Evolutionary conservation across 805 yeast genomes (phyloP).

Genomic region (Clavispora santaluciae): DNA sequence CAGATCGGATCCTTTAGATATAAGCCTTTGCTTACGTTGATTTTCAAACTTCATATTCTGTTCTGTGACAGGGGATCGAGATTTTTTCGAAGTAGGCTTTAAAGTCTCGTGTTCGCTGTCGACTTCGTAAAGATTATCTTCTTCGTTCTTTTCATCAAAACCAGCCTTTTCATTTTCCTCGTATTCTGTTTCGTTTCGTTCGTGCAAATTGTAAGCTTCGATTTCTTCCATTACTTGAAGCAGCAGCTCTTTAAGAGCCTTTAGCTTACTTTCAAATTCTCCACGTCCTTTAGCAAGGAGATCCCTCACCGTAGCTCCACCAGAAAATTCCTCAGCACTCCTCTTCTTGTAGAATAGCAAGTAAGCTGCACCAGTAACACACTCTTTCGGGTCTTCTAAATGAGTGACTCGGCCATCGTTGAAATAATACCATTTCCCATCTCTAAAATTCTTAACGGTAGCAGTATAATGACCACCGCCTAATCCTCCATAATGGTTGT

Average conservation of each 20-base stretch:
- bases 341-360: conserved; percentile 74
- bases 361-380: conserved; percentile 78
- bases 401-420: conserved; percentile 76
- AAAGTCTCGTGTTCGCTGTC: conserved; percentile 4
- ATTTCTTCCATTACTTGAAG: conserved; percentile 7
- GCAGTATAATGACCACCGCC: conserved; percentile 99
- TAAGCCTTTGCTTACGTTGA: conserved; percentile 16
- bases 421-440: conserved; percentile 80
- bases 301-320: conserved; percentile 16
- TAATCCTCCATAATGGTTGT: conserved; percentile 91
- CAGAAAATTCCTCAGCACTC: conserved; percentile 20
- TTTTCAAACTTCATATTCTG: conserved; percentile 12
- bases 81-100: conserved; percentile 7
- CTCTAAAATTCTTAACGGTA: conserved; percentile 72
- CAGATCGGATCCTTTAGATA: conserved; percentile 15
- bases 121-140: conserved; percentile 8
- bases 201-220: conserved; percentile 11
- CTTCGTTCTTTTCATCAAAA: neutral
- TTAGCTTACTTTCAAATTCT: conserved; percentile 35
- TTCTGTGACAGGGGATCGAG: conserved; percentile 15
- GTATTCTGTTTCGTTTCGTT: conserved; percentile 9
- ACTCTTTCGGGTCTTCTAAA: conserved; percentile 50
- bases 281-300: conserved; percentile 43
- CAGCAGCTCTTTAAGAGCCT: conserved; percentile 31
- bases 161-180: conserved; percentile 10